These are phyloP conservation scores for Dryadomyces quercus-mongolicae DNA, from an alignment of 2,329 filamentous ascomycete genomes.

Conservation along the genomic window DNA sequence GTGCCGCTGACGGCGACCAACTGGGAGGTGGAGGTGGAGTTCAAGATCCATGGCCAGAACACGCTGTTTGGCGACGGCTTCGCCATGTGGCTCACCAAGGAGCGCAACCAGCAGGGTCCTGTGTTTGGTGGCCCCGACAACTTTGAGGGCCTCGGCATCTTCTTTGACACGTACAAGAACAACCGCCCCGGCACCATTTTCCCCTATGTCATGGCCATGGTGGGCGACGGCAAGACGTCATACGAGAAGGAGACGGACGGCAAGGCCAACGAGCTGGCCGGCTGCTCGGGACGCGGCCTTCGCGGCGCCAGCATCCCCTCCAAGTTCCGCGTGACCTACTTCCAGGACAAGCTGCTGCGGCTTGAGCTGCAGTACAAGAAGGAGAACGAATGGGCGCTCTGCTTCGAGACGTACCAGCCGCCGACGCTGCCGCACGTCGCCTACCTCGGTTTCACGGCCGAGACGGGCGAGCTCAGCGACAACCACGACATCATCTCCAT, in stretches of 20 bases:
- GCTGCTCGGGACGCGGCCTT: conserved; percentile 87
- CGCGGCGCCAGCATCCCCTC: conserved; percentile 70
- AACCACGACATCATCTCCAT: conserved; percentile 95
- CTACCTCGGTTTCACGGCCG: conserved; percentile 68
- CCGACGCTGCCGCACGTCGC: conserved; percentile 68
- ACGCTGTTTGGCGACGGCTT: conserved; percentile 93
- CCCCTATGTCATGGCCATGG: conserved; percentile 97
- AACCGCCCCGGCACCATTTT: conserved; percentile 92
- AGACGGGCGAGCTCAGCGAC: conserved; percentile 93
- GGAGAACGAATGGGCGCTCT: conserved; percentile 77
- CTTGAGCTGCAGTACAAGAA: conserved; percentile 91
- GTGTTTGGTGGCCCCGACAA: conserved; percentile 83
- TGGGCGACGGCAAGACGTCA: conserved; percentile 74
- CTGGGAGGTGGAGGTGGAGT: conserved; percentile 96
- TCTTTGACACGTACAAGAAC: conserved; percentile 99
- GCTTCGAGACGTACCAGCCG: conserved; percentile 64
- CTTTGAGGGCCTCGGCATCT: conserved; percentile 90
- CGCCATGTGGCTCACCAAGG: conserved; percentile 95
- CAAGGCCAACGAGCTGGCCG: conserved; percentile 83
- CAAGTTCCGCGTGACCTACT: conserved; percentile 83
- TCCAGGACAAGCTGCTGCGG: conserved; percentile 85
- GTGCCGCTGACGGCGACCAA: conserved; percentile 95
- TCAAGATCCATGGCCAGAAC: conserved; percentile 81
- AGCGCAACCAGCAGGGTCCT: conserved; percentile 65
- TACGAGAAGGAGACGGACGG: conserved; percentile 95